Conservation (phyloP, 177 flowering plant genomes). For the Vitis hybrid region DNA sequence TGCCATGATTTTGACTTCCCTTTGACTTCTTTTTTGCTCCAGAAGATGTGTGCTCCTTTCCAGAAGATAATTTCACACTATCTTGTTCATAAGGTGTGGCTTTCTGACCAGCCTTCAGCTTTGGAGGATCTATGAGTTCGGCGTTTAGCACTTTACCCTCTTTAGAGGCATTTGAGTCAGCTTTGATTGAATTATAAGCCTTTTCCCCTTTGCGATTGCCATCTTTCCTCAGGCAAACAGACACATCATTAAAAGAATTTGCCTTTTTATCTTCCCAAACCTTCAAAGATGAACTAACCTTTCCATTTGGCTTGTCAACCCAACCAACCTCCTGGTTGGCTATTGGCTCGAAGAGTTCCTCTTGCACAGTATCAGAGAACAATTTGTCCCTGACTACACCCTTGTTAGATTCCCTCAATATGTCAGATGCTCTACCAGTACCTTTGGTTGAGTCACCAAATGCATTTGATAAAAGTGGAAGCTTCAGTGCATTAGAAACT, state of each 20-base stretch:
- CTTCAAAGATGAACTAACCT: conserved; percentile 23
- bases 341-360: conserved; percentile 26
- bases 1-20: conserved; percentile 37
- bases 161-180: conserved; percentile 24
- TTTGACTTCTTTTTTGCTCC: conserved; percentile 50
- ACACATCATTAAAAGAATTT: conserved; percentile 23
- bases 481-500: conserved; percentile 50
- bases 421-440: conserved; percentile 6
- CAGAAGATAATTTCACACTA: conserved; percentile 16
- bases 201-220: conserved; percentile 19
- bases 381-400: conserved; percentile 22
- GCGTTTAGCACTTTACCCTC: conserved; percentile 28
- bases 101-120: conserved; percentile 28
- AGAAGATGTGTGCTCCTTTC: conserved; percentile 32
- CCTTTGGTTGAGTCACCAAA: conserved; percentile 17
- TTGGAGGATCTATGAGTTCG: conserved; percentile 27
- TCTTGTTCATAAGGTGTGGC: conserved; percentile 25
- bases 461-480: conserved; percentile 51
- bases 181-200: conserved; percentile 14
- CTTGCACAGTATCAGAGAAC: conserved; percentile 25
- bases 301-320: conserved; percentile 33
- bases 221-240: conserved; percentile 15
- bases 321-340: conserved; percentile 17
- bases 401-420: conserved; percentile 16
- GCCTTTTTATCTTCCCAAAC: conserved; percentile 27